Evolutionary conservation across 148 eudicot genomes (phyloP).

Genomic region (Diospyros lotus): DNA sequence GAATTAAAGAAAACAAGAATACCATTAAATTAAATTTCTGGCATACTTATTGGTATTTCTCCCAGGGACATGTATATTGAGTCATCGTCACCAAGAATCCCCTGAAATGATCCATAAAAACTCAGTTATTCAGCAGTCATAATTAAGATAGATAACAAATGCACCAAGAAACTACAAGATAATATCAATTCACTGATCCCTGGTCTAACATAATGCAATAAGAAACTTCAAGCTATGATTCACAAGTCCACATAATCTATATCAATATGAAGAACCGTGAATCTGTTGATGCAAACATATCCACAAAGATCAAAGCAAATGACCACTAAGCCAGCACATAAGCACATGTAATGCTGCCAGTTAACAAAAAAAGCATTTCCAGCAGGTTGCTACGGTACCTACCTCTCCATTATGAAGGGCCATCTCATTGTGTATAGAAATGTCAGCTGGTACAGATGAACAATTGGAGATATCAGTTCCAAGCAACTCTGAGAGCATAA

Average conservation of each 20-base stretch:
- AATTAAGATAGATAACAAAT: slow-evolving; percentile 5
- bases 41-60: slow-evolving; percentile 94
- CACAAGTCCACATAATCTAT: neutral
- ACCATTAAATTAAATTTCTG: slow-evolving; percentile 37
- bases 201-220: neutral
- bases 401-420: slow-evolving; percentile 82
- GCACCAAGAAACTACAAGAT: slow-evolving; percentile 3
- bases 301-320: slow-evolving; percentile 4
- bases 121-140: slow-evolving; percentile 2
- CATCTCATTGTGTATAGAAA: slow-evolving; percentile 70
- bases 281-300: neutral
- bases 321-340: slow-evolving; percentile 5
- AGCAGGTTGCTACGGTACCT: slow-evolving; percentile 43
- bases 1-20: slow-evolving; percentile 32
- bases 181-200: too few relatives aligned
- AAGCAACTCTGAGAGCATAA: slow-evolving; percentile 89
- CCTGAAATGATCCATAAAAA: slow-evolving; percentile 46
- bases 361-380: slow-evolving; percentile 9
- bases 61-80: slow-evolving; percentile 87
- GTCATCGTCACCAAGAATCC: slow-evolving; percentile 81
- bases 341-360: neutral
- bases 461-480: slow-evolving; percentile 73
- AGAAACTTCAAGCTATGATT: neutral
- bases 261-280: neutral
- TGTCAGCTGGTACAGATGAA: slow-evolving; percentile 55